Evolutionary conservation across 1,284 basidiomycete genomes (phyloP).

Genomic region (Xerocomus minutiporus): DNA sequence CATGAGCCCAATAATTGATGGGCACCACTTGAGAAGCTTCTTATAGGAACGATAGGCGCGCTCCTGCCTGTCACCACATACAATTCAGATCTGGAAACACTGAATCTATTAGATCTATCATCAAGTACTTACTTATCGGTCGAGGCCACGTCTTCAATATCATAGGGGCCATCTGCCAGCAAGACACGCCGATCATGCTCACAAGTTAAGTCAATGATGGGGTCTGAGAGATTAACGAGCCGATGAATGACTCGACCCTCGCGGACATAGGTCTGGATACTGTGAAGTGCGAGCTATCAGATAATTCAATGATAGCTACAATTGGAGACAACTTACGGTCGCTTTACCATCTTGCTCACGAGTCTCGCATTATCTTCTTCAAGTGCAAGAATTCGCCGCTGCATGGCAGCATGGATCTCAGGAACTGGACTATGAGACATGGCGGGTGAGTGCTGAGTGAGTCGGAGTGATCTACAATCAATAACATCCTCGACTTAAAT

Average conservation of each 20-base stretch:
- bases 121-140: slow-evolving; percentile 1
- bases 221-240: slow-evolving; percentile 6
- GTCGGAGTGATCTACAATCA: not conserved
- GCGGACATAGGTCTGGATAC: not conserved
- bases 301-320: too few relatives aligned
- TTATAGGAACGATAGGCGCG: slow-evolving; percentile 8
- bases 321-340: not conserved
- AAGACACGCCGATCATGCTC: slow-evolving; percentile 6
- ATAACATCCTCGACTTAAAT: not conserved
- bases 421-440: not conserved
- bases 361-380: slow-evolving; percentile 5
- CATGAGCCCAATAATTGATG: not conserved
- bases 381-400: slow-evolving; percentile 1
- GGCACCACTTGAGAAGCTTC: slow-evolving; percentile 8
- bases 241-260: slow-evolving; percentile 9
- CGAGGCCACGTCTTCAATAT: not conserved
- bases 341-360: not conserved
- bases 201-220: slow-evolving; percentile 3
- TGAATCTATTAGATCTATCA: not conserved
- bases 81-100: not conserved
- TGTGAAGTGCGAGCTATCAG: not conserved
- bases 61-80: slow-evolving; percentile 4
- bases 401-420: not conserved
- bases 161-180: not conserved
- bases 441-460: not conserved